Evolutionary conservation across 768 basidiomycete genomes (phyloP), one percentile per base, ranked within the genome.

Genomic region (Cyclocybe cylindracea): DNA sequence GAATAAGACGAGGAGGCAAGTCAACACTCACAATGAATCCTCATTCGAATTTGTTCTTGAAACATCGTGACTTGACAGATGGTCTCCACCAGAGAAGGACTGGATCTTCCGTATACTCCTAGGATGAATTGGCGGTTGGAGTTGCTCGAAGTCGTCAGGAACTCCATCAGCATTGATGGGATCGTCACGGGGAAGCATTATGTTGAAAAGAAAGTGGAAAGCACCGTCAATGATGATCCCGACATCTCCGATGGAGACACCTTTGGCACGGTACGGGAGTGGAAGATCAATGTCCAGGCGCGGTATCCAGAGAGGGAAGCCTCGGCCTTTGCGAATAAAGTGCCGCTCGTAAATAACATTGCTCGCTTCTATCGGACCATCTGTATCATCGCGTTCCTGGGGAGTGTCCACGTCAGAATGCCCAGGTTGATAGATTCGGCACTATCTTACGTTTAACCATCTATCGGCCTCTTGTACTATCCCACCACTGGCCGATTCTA

Each of bases 191-290:
- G 72, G 60, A 2, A 68, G 47, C 38, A 67, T 70, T 7, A 75
- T 62, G 49, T 73, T 75, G 60, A 75, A 76, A 6, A 73, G 64
- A 40, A 69, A 66, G 46, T 68, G 66, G 33, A 77, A 76, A 6
- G 54, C 56, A 42, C 73, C 74, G 44, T 63, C 55, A 11, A 61
- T 62, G 16, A 76, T 51, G n/a, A 73, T 61, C 8, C 72, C 71
- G 9, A 76, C 68, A 46, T 76, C 75, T 2, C 75, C 74, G 37
- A 75, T 71, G 29, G 52, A 65, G 39, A 70, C 62, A 0, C 72
- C 73, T 35, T 59, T 48, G 5, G 50, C 54, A 44, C 57, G 60
- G 42, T 67, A 65, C 14, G 60, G 59, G 4, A 49, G 44, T 14
- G 66, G 64, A 6, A 67, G 53, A 8, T 38, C 51, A 29, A 44